Evolutionary conservation across 2,329 filamentous ascomycete species (phyloP), one percentile per base, ranked within the genome.

Genomic region (Fonsecaea pugnacius): DNA sequence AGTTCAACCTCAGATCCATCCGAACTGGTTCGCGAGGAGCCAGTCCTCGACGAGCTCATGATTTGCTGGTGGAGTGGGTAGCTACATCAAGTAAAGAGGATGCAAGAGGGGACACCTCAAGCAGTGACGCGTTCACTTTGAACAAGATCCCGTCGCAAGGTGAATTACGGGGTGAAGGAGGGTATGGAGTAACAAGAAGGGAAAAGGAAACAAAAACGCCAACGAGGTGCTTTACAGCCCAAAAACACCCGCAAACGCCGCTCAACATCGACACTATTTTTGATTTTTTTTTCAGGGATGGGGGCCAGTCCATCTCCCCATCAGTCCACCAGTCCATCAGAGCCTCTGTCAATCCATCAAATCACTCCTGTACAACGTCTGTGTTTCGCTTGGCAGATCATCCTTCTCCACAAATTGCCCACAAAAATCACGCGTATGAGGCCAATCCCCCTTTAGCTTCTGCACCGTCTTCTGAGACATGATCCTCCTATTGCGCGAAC

Each of bases 21-120:
- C 32, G 62, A 62, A 56, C 62, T 67, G 43, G 58, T 40, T 8
- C 61, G 61, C 18, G 65, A 67, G 16, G 65, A 64, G 36, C 48
- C 33, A 46, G 58, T 48, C 51, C 62, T 48, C 40, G 58, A 61
- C 35, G 63, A 57, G 50, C 40, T 58, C 65, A 67, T 67, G 50
- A 21, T 62, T 50, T 35, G 35, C 58, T 33, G 27, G 38, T 18
- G 24, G 53, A 5, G 16, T 18, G n/a, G 53, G 18, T 53, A n/a
- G n/a, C 18, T 53, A 51, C 46, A 43, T 27, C 21, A 14, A 33
- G 48, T 32, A 21, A 51, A 36, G 14, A 52, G 12, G 24, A 6
- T 16, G 57, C 18, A 40, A 21, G 30, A 52, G 7, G 33, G 33
- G 21, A 27, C 21, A 38, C 43, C 24, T 48, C 43, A 8, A 48